Conservation (phyloP, 805 yeast species). For the Wickerhamiella sergipiensis region DNA sequence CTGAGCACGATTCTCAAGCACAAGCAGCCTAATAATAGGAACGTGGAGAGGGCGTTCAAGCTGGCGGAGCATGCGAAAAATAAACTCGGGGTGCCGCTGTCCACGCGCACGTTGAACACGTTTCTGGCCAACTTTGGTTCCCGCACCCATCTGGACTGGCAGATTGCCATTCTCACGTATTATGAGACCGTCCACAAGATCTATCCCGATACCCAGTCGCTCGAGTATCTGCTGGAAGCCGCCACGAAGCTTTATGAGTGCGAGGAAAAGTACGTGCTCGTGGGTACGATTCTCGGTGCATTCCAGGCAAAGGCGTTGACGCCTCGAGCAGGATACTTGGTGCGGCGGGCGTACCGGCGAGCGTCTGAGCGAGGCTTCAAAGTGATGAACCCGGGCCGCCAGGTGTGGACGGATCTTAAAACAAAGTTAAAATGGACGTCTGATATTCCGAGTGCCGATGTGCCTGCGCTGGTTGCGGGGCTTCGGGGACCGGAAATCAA, state of each 20-base stretch:
- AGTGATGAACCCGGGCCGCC: background rate
- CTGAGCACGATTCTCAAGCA: constrained; percentile 4
- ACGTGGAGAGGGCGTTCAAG: constrained; percentile 7
- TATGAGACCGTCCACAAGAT: constrained; percentile 4
- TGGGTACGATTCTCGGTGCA: constrained; percentile 12
- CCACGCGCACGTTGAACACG: constrained; percentile 6
- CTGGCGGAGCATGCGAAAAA: background rate
- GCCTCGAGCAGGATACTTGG: background rate
- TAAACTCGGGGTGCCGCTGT: background rate
- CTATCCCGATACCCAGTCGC: constrained; percentile 7
- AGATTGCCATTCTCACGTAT: constrained; percentile 8
- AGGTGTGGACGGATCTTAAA: background rate
- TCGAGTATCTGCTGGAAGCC: constrained; percentile 8
- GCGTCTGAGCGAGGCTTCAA: background rate
- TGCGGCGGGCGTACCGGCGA: background rate
- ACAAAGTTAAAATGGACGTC: background rate
- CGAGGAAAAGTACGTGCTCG: constrained; percentile 2
- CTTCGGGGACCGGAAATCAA: background rate
- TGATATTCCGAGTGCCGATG: background rate
- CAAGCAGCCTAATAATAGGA: constrained; percentile 2
- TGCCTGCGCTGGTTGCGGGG: background rate
- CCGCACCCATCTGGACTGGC: constrained; percentile 13
- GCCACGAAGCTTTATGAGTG: constrained; percentile 2
- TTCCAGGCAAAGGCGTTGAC: background rate
- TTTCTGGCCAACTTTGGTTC: constrained; percentile 7